phyloP scores from a whole-genome alignment of 208 protist species.

The Phytomonas sp. region DNA sequence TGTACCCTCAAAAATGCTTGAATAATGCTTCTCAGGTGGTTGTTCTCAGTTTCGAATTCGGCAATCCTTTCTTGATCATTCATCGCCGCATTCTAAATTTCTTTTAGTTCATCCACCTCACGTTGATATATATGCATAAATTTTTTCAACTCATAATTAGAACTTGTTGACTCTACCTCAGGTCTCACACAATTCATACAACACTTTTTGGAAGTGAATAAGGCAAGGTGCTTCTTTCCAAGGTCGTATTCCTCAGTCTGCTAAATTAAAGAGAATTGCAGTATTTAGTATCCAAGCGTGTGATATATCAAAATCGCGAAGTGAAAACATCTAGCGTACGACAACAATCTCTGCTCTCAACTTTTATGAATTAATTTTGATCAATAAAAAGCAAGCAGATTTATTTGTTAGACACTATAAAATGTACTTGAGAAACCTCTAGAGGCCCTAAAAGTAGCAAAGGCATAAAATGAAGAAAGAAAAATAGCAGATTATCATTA shows the following conservation, averaged over 20 bases:
- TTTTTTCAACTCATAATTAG: not conserved
- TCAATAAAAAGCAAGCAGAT: not conserved
- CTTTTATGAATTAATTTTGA: not conserved
- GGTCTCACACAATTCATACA: not conserved
- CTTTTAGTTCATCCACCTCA: not conserved
- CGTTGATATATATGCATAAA: not conserved
- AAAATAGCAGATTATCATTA: not conserved
- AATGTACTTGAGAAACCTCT: not conserved
- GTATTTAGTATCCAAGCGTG: not conserved
- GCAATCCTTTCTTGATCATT: not conserved
- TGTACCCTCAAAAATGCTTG: not conserved
- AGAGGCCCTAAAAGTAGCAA: not conserved
- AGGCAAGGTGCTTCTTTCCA: not conserved
- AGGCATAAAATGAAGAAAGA: not conserved
- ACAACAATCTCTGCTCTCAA: not conserved
- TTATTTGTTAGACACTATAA: not conserved
- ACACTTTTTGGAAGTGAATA: not conserved
- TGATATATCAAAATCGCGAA: not conserved
- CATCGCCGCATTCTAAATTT: not conserved
- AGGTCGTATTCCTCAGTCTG: not conserved
- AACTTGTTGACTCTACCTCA: not conserved
- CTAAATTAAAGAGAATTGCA: not conserved
- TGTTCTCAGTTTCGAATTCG: not conserved
- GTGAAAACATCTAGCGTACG: not conserved
- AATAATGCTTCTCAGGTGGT: not conserved